These are phyloP conservation scores for Centella asiatica DNA, from an alignment of 129 eudicot species.

Conservation along the genomic window DNA sequence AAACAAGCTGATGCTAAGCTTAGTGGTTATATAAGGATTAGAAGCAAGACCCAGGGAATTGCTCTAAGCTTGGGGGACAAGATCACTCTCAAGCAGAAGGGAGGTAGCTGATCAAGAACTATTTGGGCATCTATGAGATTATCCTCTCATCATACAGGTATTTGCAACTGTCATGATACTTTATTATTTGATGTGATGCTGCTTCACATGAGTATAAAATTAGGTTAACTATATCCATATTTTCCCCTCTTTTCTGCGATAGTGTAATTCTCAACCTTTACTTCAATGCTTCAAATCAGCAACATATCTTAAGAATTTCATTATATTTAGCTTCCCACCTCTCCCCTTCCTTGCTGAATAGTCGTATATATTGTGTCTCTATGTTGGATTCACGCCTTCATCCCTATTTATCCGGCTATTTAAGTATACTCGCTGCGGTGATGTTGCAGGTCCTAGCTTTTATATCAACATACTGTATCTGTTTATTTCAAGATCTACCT, in stretches of 20 bases:
- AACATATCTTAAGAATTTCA: no score
- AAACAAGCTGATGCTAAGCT: slow-evolving; percentile 82
- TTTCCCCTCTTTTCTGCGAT: no score
- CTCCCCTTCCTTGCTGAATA: no score
- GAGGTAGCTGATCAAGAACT: slow-evolving; percentile 47
- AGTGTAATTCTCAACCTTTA: no score
- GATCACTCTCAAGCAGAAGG: slow-evolving; percentile 95
- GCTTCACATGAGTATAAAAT: no score
- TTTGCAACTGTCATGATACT: not conserved
- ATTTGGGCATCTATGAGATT: not conserved
- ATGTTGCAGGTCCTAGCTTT: not conserved
- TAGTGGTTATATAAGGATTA: slow-evolving; percentile 86
- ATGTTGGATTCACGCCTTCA: no score
- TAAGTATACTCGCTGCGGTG: no score
- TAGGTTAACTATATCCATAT: no score
- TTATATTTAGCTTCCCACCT: no score
- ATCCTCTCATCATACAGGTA: slow-evolving; percentile 13
- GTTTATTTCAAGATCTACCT: not conserved
- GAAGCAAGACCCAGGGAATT: slow-evolving; percentile 98
- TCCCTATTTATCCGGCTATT: no score
- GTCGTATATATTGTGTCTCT: no score
- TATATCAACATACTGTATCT: not conserved
- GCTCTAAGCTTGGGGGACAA: slow-evolving; percentile 97
- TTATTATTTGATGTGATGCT: not conserved
- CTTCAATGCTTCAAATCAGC: no score